Base-by-base conservation (phyloP, 768 basidiomycete genomes). In the Suillus alpinus region DNA sequence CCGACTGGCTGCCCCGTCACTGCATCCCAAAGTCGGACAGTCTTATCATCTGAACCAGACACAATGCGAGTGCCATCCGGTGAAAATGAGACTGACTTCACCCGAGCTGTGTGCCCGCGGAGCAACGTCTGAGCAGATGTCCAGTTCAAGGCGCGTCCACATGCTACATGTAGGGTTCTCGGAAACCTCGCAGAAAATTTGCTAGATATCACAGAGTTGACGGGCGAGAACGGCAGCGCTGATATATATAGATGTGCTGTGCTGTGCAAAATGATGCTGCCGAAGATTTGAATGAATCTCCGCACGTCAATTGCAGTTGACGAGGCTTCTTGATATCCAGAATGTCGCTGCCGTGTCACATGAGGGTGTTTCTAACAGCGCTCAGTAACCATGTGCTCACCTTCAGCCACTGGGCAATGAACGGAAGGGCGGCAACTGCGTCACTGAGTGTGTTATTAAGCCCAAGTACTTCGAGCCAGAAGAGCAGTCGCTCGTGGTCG, bases 161-260 rank as follows among this genome's bases (percentile, higher is more conserved):
- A 26, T 26, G 37, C 12, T 52, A 40, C 6, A 62, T 31, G 41
- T 34, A 68, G 40, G 31, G 18, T 3, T 26, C 10, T 4, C 18
- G 46, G 32, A 59, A 72, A 8, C 65, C 44, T 49, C 65, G n/a
- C 4, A 39, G 50, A 4, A 26, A 47, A 26, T 1, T 6, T 47
- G 14, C 2, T 26, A 6, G 46, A 47, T 47, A 78, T 62, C 9
- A 58, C 41, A 31, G 71, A 73, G 32, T 64, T 61, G 1, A 41
- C 59, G 2, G 78, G 76, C 12, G 68, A 62, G 41, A 75, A 76
- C 9, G 76, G 69, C 39, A 79, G 62, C 20, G 75, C 78, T 34
- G 78, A 78, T 6, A 79, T 16, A 60, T 79, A 79, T 8, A 79
- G 71, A 44, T 79, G 77, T 8, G 76, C 73, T 18, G 71, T 67